phyloP scores from a whole-genome alignment of 1,284 basidiomycete genomes.

The Volvariella volvacea region DNA sequence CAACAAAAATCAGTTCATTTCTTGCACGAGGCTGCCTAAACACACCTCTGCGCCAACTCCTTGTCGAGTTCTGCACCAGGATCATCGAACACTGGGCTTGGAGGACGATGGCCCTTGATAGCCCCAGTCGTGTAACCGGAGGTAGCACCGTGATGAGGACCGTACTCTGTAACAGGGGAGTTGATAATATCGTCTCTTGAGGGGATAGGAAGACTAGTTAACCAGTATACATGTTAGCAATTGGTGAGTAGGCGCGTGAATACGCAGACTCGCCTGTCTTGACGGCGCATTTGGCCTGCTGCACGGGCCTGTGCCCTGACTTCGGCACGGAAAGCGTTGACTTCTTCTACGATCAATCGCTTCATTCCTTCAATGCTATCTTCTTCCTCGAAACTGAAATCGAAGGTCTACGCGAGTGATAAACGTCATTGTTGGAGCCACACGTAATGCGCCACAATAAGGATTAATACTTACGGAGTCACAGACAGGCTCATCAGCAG shows the following conservation, averaged over 20 bases:
- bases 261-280: slow-evolving; percentile 50
- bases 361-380: slow-evolving; percentile 98
- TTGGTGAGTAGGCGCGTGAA: neutral
- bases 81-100: slow-evolving; percentile 70
- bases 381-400: slow-evolving; percentile 97
- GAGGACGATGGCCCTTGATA: slow-evolving; percentile 26
- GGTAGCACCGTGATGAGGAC: slow-evolving; percentile 59
- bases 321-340: slow-evolving; percentile 81
- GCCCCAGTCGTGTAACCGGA: slow-evolving; percentile 52
- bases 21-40: no score
- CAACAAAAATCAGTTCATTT: no score
- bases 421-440: no score
- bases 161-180: slow-evolving; percentile 67
- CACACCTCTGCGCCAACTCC: slow-evolving; percentile 52
- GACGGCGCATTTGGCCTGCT: slow-evolving; percentile 59
- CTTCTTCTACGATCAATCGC: slow-evolving; percentile 90
- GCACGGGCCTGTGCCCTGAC: slow-evolving; percentile 76
- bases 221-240: slow-evolving; percentile 4
- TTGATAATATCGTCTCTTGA: slow-evolving; percentile 72
- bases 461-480: slow-evolving; percentile 43
- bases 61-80: slow-evolving; percentile 83
- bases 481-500: slow-evolving; percentile 84
- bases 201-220: slow-evolving; percentile 63
- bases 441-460: no score
- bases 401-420: slow-evolving; percentile 75